Evolutionary conservation across 805 yeast genomes (phyloP), one percentile per base, ranked within the genome.

Genomic region (Saccharomycopsis olivae): DNA sequence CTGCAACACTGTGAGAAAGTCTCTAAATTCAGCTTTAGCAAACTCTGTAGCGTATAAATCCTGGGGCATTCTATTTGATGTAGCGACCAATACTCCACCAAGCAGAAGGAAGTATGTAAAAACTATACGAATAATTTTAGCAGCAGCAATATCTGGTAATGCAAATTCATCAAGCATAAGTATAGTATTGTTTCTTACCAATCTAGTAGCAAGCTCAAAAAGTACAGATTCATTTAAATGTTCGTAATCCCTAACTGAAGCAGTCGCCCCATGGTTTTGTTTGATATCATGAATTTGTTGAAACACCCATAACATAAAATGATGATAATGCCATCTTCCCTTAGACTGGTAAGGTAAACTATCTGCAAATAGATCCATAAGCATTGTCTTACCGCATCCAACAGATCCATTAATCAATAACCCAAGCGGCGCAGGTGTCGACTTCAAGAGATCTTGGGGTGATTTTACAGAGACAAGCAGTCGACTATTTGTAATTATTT

Each of bases 41-140:
- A 79, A 78, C 41, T 72, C 77, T 10, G 75, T 75, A 3, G 83
- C 69, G 50, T 80, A 80, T 30, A 80, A 61, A 44, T 79, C 81
- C 48, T 79, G 83, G 0, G 88, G 88, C 13, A 79, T 59, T 52
- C 82, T 66, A 49, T 80, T 80, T 2, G 84, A 75, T 2, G 86
- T 80, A 3, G 87, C 85, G 17, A 80, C 78, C 33, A 80, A 56
- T 0, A 80, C 83, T 3, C 88, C 88, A 2, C 88, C 88, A 10
- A 80, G 54, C 49, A 74, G 78, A 62, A 80, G 79, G 58, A 72
- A 80, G 53, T 72, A 77, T 0, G 80, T 74, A 56, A 80, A 77
- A 36, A 80, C 56, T 11, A 76, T 64, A 53, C 75, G 73, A 41
- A 80, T 60, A 28, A 80, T 75, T 50, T 77, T 79, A 1, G 85